Conservation (phyloP, 768 basidiomycete genomes). For the Exidia glandulosa region DNA sequence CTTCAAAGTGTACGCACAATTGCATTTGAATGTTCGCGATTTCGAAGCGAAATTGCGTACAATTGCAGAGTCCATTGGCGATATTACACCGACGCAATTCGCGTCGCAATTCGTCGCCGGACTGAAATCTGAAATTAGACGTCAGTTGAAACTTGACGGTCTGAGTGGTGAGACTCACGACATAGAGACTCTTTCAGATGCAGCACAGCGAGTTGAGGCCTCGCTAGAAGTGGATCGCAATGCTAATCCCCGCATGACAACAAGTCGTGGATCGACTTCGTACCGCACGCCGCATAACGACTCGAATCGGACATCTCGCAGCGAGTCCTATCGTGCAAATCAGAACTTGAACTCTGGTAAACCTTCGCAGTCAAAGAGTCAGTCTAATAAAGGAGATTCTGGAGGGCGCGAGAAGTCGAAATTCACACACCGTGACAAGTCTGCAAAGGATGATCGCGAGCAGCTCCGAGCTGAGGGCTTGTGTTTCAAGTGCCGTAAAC, state of each 20-base stretch:
- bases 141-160: neutral
- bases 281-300: neutral
- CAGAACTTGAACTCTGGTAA: no score
- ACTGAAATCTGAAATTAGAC: neutral
- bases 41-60: neutral
- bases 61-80: neutral
- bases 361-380: no score
- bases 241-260: neutral
- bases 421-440: neutral
- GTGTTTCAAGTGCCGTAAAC: neutral
- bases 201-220: neutral
- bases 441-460: neutral
- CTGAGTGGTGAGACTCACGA: neutral
- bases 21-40: neutral
- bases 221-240: neutral
- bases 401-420: neutral
- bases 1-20: neutral
- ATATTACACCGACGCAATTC: neutral
- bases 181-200: neutral
- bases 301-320: no score
- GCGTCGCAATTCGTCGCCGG: neutral
- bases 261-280: neutral
- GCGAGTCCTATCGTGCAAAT: no score
- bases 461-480: neutral
- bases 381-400: neutral